A percentile compares a stretch with the other conserved stretches of the same genome.
Evolutionary conservation across 768 basidiomycete genomes (phyloP).

Genomic region (Suillus placidus): DNA sequence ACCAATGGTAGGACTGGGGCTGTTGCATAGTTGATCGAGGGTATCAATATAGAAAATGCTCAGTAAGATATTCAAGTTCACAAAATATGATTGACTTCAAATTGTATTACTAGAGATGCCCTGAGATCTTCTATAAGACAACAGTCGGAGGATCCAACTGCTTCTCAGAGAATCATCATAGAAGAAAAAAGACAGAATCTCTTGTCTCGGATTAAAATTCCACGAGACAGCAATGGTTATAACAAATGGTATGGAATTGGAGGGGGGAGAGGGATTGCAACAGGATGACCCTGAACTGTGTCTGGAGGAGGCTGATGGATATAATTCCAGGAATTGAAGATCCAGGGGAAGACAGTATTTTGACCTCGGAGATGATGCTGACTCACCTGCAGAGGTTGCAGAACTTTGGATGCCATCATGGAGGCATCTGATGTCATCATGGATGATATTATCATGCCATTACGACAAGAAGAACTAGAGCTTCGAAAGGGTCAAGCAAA

Average conservation of each 20-base stretch:
- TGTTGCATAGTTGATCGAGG: constrained; percentile 4
- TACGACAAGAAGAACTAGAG: too few species aligned
- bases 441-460: too few species aligned
- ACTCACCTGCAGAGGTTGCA: too few species aligned
- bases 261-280: background rate
- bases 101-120: constrained; percentile 6
- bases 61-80: constrained; percentile 7
- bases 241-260: background rate
- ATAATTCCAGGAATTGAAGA: background rate
- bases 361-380: too few species aligned
- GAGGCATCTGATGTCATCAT: too few species aligned
- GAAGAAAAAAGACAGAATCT: constrained; percentile 8
- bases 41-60: constrained; percentile 13
- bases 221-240: background rate
- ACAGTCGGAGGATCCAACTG: background rate
- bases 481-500: too few species aligned
- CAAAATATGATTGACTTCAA: background rate
- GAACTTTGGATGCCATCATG: too few species aligned
- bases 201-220: background rate
- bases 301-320: background rate
- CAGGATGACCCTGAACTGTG: background rate
- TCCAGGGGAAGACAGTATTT: too few species aligned
- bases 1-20: background rate
- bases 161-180: constrained; percentile 1
- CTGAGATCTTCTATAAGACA: constrained; percentile 1